Evolutionary conservation across 495 filamentous ascomycete species (phyloP).

Genomic region (Penicillium daleae): DNA sequence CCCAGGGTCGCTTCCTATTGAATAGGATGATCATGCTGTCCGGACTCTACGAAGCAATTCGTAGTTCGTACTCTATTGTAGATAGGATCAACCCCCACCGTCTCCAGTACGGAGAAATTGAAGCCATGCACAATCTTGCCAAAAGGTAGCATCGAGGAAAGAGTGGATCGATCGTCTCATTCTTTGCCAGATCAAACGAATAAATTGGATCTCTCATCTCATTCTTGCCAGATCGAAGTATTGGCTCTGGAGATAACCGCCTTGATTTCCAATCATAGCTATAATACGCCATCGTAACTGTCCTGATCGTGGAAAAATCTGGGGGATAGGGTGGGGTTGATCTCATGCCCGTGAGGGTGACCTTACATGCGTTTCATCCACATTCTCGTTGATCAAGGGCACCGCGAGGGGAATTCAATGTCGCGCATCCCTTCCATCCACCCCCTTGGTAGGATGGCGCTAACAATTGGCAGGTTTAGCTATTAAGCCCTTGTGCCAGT

Average conservation of each 20-base stretch:
- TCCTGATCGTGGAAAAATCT: not conserved
- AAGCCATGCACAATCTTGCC: conserved; percentile 1
- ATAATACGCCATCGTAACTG: not conserved
- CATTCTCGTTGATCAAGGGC: conserved; percentile 38
- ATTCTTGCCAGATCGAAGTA: conserved; percentile 1
- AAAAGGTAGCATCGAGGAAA: conserved; percentile 27
- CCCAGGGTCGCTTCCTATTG: conserved; percentile 1
- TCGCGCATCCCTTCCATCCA: conserved; percentile 35
- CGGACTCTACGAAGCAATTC: no score
- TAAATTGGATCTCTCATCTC: no score
- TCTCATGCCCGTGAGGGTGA: conserved; percentile 23
- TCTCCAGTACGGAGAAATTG: conserved; percentile 6
- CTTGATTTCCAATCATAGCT: not conserved
- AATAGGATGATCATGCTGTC: no score
- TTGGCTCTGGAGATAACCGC: not conserved
- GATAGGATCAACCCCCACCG: conserved; percentile 17
- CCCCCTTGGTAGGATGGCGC: conserved; percentile 28
- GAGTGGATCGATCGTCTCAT: no score
- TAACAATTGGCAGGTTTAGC: conserved; percentile 4
- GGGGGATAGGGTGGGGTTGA: conserved; percentile 1
- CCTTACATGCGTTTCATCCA: conserved; percentile 26
- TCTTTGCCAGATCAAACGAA: no score
- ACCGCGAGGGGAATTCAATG: conserved; percentile 34
- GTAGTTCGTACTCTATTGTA: no score
- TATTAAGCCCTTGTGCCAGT: conserved; percentile 26